These are phyloP conservation scores for Hypoxylon sp. DNA, from an alignment of 2,329 filamentous ascomycete genomes.

Conservation along the genomic window DNA sequence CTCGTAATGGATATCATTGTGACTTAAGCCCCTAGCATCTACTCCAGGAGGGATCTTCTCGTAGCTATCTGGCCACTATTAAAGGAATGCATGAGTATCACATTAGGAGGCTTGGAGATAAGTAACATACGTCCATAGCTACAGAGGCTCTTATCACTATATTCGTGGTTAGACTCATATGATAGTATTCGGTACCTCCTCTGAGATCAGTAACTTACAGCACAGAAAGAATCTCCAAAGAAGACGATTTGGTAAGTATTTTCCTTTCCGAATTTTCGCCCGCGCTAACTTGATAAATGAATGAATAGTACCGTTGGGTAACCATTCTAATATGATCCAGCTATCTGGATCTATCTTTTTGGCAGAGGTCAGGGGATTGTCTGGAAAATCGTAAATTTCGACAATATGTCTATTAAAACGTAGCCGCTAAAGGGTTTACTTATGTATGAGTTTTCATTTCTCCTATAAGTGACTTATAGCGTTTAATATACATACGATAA, in stretches of 20 bases:
- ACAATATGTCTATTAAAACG: background rate
- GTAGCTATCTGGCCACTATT: background rate
- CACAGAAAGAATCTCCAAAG: background rate
- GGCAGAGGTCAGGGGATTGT: background rate
- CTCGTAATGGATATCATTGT: no score
- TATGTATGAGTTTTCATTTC: background rate
- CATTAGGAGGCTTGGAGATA: background rate
- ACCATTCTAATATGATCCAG: background rate
- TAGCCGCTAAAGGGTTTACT: background rate
- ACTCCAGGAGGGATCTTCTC: background rate
- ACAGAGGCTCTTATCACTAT: no score
- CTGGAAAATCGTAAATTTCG: background rate
- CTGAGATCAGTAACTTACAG: background rate
- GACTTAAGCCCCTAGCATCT: no score
- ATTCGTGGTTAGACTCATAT: background rate
- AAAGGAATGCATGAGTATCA: background rate
- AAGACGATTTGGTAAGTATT: background rate
- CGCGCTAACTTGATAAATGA: background rate
- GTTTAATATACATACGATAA: background rate
- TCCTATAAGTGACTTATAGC: background rate
- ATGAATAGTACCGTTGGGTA: background rate
- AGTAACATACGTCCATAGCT: background rate
- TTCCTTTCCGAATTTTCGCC: background rate
- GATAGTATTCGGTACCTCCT: background rate
- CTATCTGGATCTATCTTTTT: background rate